Evolutionary conservation across 305 asterid genomes (phyloP).

Genomic region (Fraxinus angustifolia): DNA sequence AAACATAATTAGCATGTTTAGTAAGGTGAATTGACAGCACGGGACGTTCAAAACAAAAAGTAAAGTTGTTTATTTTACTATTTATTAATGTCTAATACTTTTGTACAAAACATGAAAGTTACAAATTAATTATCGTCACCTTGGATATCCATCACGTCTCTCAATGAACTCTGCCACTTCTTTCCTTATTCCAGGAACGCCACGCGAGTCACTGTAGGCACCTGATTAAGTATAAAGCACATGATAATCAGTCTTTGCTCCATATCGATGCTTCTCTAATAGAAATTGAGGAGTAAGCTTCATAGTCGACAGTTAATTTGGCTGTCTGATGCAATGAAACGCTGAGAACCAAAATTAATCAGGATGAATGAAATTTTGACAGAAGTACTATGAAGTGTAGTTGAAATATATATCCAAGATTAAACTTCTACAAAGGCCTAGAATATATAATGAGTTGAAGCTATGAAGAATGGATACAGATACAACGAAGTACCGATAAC

Average conservation of each 20-base stretch:
- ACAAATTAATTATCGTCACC: constrained; percentile 38
- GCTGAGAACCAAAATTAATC: background rate
- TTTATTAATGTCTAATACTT: background rate
- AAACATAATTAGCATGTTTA: background rate
- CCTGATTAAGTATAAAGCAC: constrained; percentile 40
- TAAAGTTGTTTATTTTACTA: background rate
- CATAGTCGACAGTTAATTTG: background rate
- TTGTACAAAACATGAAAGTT: background rate
- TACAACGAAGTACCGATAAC: background rate
- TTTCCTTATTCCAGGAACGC: constrained; percentile 83
- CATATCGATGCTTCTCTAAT: constrained; percentile 3
- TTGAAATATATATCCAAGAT: background rate
- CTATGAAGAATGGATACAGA: background rate
- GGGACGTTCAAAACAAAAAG: background rate
- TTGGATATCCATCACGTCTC: constrained; percentile 95
- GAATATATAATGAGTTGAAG: background rate
- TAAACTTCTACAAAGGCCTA: background rate
- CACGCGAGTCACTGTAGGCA: constrained; percentile 96
- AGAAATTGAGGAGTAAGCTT: background rate
- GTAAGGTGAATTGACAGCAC: background rate
- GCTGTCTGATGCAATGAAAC: constrained; percentile 7
- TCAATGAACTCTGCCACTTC: constrained; percentile 87
- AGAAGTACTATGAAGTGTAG: background rate
- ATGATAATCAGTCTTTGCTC: constrained; percentile 10
- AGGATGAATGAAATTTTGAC: background rate